A percentile compares a stretch with the other conserved stretches of the same genome.
These are phyloP conservation scores for Populus hybrid DNA, from an alignment of 441 rosid species.

Conservation along the genomic window DNA sequence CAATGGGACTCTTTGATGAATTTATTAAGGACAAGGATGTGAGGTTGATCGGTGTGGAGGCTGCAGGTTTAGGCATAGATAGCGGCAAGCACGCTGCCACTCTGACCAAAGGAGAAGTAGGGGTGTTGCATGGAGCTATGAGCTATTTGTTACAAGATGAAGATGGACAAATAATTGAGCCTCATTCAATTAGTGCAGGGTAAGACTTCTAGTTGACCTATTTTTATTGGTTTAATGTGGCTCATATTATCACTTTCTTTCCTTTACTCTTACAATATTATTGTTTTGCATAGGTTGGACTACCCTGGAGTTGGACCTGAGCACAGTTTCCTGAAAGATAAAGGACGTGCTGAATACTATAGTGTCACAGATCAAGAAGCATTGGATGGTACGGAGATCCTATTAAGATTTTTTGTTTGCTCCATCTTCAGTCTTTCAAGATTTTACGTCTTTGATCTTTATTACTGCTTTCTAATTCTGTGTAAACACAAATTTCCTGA, in stretches of 20 bases:
- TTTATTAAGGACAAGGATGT: constrained; percentile 73
- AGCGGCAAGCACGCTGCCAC: constrained; percentile 98
- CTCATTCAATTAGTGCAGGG: constrained; percentile 97
- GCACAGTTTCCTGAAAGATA: constrained; percentile 89
- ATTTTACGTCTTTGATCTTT: not conserved
- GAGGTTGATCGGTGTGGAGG: constrained; percentile 88
- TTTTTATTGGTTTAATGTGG: not conserved
- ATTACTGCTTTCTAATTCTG: not conserved
- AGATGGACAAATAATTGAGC: constrained; percentile 89
- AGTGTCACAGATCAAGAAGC: constrained; percentile 90
- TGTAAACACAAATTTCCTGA: not conserved
- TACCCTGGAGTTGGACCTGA: constrained; percentile 99
- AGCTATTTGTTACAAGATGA: constrained; percentile 90
- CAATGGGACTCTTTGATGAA: constrained; percentile 93
- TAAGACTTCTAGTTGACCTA: constrained; percentile 18
- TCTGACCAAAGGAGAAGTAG: constrained; percentile 76
- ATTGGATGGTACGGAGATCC: constrained; percentile 58
- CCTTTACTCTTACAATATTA: not conserved
- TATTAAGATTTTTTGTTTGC: not conserved
- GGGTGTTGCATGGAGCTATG: constrained; percentile 96
- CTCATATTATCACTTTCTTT: not conserved
- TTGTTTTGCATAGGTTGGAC: constrained; percentile 57
- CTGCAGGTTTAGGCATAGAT: constrained; percentile 88
- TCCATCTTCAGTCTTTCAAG: not conserved
- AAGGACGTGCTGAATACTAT: constrained; percentile 76